A percentile compares a stretch with the other conserved stretches of the same genome.
phyloP scores from a whole-genome alignment of 495 filamentous ascomycete genomes.

The Cenococcum geophilum region DNA sequence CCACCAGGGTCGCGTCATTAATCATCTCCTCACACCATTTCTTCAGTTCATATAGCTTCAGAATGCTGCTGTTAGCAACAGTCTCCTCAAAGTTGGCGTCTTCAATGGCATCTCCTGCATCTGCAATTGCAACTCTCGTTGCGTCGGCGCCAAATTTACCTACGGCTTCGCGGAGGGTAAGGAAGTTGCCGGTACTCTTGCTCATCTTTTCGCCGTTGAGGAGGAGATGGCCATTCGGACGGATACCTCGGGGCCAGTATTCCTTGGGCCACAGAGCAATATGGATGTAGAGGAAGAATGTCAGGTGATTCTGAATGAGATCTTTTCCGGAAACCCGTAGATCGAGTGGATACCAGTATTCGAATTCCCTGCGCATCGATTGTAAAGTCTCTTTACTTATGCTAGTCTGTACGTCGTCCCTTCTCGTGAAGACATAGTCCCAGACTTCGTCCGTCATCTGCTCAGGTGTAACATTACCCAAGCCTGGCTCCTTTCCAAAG shows the following conservation, averaged over 20 bases:
- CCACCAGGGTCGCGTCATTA: slow-evolving; percentile 40
- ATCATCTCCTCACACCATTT: slow-evolving; percentile 87
- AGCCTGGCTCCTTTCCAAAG: slow-evolving; percentile 67
- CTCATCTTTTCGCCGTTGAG: slow-evolving; percentile 97
- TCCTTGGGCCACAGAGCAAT: slow-evolving; percentile 78
- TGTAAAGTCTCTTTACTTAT: slow-evolving; percentile 67
- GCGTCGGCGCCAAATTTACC: slow-evolving; percentile 94
- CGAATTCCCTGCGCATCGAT: slow-evolving; percentile 80
- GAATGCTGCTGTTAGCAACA: slow-evolving; percentile 84
- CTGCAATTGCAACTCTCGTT: slow-evolving; percentile 82
- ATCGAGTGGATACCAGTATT: slow-evolving; percentile 96
- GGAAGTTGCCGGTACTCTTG: slow-evolving; percentile 92
- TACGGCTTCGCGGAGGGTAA: slow-evolving; percentile 79
- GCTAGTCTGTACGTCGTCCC: slow-evolving; percentile 51
- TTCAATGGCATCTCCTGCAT: slow-evolving; percentile 88
- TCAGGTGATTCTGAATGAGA: slow-evolving; percentile 60
- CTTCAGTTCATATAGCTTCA: slow-evolving; percentile 76
- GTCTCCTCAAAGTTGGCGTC: slow-evolving; percentile 98
- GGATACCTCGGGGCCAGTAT: slow-evolving; percentile 78
- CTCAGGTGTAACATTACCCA: slow-evolving; percentile 61
- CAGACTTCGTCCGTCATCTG: slow-evolving; percentile 96
- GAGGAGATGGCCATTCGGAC: slow-evolving; percentile 86
- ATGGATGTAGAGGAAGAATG: slow-evolving; percentile 96
- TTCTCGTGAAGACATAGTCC: slow-evolving; percentile 82
- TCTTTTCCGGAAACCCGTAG: slow-evolving; percentile 58